Base-by-base conservation (phyloP, 257 asterid genomes). In the Orobanche coerulescens region DNA sequence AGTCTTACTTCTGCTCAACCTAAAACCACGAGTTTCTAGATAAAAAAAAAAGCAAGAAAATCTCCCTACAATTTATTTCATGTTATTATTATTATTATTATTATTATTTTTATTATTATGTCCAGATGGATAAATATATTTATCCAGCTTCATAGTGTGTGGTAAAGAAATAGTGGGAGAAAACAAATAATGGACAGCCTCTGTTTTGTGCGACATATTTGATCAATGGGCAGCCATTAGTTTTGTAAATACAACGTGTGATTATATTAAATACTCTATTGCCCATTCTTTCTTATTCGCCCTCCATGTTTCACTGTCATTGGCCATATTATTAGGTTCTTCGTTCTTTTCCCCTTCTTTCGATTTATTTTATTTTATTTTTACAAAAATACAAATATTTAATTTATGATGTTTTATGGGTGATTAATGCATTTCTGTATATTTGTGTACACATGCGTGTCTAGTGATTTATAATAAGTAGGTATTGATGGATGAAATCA, bases 271-370 rank as follows among this genome's bases (percentile, higher is more conserved):
- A 59, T 55, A 61, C 37, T 65, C 49, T 43, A 7, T 25, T 18
- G 42, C 40, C 46, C 20, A 22, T 62, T 66, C 25, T 61, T 63
- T 66, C 66, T 30, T 46, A 57, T 53, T 61, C 67, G 71, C 75
- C 83, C 75, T 78, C 71, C 78, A 70, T 71, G 46, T 59, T 53
- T n/a, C n/a, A n/a, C n/a, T 58, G 70, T 58, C 75, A 60, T 65
- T 65, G 73, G 62, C 54, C 58, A 53, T 36, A 19, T 34, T 36
- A 19, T 34, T 65, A 55, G 67, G 30, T 64, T 53, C 26, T 46
- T 18, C 6, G 4, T 22, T 67, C 14, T 42, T 49, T 52, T 50
- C 20, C 54, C 46, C 64, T 18, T 39, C 58, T 55, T 13, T 42
- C 19, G 2, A 1, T 40, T 40, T n/a, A n/a, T 26, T 50, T 26